Conservation (phyloP, 1,284 basidiomycete genomes). For the Apiotrichum gamsii region DNA sequence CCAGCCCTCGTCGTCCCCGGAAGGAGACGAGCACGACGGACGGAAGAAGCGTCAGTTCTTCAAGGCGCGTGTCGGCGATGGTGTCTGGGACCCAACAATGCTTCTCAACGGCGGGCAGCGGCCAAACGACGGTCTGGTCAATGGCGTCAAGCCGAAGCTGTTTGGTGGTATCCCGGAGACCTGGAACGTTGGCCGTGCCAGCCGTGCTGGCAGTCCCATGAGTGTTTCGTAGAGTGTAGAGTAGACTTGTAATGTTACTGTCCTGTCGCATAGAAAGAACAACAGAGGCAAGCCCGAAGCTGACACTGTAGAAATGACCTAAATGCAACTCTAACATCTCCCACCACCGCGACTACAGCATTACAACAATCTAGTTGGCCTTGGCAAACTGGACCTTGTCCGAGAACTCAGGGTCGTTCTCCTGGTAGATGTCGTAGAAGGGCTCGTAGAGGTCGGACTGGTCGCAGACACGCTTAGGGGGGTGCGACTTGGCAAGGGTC, state of each 20-base stretch:
- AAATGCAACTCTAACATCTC: too few relatives aligned
- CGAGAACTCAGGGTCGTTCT: slow-evolving; percentile 51
- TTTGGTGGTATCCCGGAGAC: slow-evolving; percentile 22
- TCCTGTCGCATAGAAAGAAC: not conserved
- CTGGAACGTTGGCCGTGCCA: slow-evolving; percentile 18
- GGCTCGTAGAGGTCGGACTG: slow-evolving; percentile 29
- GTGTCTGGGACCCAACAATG: slow-evolving; percentile 16
- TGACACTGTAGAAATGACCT: too few relatives aligned
- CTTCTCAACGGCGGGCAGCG: slow-evolving; percentile 9
- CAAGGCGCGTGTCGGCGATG: slow-evolving; percentile 13
- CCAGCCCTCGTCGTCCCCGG: slow-evolving; percentile 12
- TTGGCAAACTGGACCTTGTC: slow-evolving; percentile 31
- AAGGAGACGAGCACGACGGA: slow-evolving; percentile 13
- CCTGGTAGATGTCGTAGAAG: slow-evolving; percentile 50
- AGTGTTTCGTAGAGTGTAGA: slow-evolving; percentile 18
- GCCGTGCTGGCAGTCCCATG: slow-evolving; percentile 29
- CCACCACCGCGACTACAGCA: too few relatives aligned
- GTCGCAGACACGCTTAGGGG: slow-evolving; percentile 43
- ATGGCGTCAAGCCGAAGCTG: slow-evolving; percentile 21
- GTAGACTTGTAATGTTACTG: slow-evolving; percentile 1
- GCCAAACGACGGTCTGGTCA: slow-evolving; percentile 13
- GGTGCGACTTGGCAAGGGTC: slow-evolving; percentile 31
- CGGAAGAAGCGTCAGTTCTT: slow-evolving; percentile 23
- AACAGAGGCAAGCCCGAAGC: too few relatives aligned
- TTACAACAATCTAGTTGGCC: too few relatives aligned